Conservation (phyloP, 192 early-diverging fungal genomes). For the Helicostylum pulchrum region DNA sequence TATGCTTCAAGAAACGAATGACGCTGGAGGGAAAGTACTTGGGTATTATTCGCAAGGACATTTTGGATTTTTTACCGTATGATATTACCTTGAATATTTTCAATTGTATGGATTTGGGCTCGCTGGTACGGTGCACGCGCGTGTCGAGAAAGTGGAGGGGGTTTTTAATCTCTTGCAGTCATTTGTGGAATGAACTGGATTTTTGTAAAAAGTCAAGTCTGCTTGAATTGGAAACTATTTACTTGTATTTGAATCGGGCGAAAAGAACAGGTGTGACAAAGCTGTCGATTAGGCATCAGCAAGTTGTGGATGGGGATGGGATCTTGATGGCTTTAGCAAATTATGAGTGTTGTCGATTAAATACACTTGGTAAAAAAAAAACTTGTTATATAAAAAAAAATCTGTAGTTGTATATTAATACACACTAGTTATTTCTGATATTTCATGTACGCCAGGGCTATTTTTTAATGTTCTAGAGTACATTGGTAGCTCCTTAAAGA, state of each 20-base stretch:
- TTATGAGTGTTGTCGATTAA: background rate
- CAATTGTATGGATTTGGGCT: background rate
- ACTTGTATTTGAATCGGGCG: conserved; percentile 6
- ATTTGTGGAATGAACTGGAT: conserved; percentile 15
- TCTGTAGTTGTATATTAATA: background rate
- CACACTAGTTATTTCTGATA: conserved; percentile 11
- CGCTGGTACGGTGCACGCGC: background rate
- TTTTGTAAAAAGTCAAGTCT: background rate
- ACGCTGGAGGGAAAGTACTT: background rate
- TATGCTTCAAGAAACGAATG: background rate
- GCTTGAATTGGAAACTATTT: background rate
- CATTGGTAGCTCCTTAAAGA: background rate
- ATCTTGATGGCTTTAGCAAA: background rate
- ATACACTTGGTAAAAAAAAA: conserved; percentile 8
- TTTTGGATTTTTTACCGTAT: conserved; percentile 6
- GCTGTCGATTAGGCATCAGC: conserved; percentile 1
- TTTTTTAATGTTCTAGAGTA: background rate
- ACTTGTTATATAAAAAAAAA: background rate
- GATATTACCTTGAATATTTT: conserved; percentile 13
- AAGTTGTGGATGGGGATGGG: conserved; percentile 2
- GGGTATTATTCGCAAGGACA: background rate
- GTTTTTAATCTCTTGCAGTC: background rate
- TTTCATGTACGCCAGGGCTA: conserved; percentile 2
- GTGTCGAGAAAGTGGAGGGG: conserved; percentile 16
- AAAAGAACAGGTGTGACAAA: background rate